phyloP scores from a whole-genome alignment of 768 basidiomycete genomes.

The Candolleomyces eurysporus region DNA sequence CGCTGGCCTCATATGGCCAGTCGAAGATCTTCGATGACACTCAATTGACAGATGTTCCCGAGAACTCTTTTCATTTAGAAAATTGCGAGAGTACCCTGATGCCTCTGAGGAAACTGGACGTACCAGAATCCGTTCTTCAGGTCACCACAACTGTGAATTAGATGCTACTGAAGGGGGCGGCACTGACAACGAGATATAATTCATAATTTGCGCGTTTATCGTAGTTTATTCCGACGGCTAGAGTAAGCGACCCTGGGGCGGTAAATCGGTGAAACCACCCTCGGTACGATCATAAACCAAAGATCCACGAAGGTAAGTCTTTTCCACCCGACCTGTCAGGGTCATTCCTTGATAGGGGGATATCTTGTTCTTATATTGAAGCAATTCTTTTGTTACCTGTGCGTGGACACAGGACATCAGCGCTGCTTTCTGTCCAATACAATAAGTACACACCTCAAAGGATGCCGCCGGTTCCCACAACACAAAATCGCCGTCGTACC shows the following conservation, averaged over 20 bases:
- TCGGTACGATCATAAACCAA: constrained; percentile 54
- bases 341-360: constrained; percentile 82
- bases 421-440: background rate
- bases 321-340: constrained; percentile 68
- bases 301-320: constrained; percentile 78
- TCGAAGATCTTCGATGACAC: too few relatives aligned
- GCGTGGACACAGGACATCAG: background rate
- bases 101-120: too few relatives aligned
- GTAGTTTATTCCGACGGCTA: constrained; percentile 14
- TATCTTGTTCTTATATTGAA: constrained; percentile 93
- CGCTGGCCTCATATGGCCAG: too few relatives aligned
- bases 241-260: constrained; percentile 37
- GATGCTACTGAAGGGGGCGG: too few relatives aligned
- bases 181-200: background rate
- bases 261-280: constrained; percentile 32
- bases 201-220: background rate
- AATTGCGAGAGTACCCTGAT: too few relatives aligned
- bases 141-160: too few relatives aligned
- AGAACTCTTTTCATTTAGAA: too few relatives aligned
- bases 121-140: too few relatives aligned
- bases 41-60: too few relatives aligned
- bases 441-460: constrained; percentile 32
- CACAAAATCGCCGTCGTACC: constrained; percentile 84
- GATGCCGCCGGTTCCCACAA: constrained; percentile 64
- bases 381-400: constrained; percentile 68